A percentile compares a stretch with the other conserved stretches of the same genome.
These are phyloP conservation scores for Lyophyllum shimeji DNA, from an alignment of 768 basidiomycete genomes.

Conservation along the genomic window DNA sequence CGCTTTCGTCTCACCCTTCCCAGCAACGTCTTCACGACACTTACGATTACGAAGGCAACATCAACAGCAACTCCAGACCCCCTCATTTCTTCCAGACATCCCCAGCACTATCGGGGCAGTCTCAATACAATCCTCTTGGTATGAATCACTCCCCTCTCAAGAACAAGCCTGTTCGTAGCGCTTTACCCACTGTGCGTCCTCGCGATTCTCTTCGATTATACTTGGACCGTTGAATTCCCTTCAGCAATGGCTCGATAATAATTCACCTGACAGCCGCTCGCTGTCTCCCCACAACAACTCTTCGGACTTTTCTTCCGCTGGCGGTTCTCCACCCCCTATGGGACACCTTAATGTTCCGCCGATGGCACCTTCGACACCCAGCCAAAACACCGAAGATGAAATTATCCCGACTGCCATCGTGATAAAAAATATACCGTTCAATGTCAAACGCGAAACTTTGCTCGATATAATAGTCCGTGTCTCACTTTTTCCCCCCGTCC, in stretches of 20 bases:
- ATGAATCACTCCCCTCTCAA: constrained; percentile 71
- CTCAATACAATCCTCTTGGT: constrained; percentile 57
- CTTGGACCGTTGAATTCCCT: constrained; percentile 17
- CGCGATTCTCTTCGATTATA: constrained; percentile 20
- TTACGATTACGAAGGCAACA: constrained; percentile 79
- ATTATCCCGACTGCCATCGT: constrained; percentile 99
- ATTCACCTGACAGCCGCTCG: constrained; percentile 69
- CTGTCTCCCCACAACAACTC: constrained; percentile 85
- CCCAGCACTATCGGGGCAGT: constrained; percentile 51
- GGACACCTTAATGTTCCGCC: constrained; percentile 44
- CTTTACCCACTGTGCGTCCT: constrained; percentile 69
- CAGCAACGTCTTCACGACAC: constrained; percentile 83
- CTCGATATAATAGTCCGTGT: constrained; percentile 90
- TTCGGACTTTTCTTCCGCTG: constrained; percentile 86
- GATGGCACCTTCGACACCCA: constrained; percentile 49
- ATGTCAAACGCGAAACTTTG: constrained; percentile 94
- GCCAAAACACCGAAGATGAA: constrained; percentile 72
- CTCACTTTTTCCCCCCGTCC: constrained; percentile 3
- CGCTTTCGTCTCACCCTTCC: constrained; percentile 57
- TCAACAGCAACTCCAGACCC: constrained; percentile 46
- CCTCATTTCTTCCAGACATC: constrained; percentile 74
- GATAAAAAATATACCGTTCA: constrained; percentile 99
- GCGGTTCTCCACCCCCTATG: constrained; percentile 71
- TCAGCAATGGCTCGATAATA: constrained; percentile 87
- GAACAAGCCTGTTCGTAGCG: constrained; percentile 68